Conservation (phyloP, 176 grass and related monocot species). For the Phoenix roebelenii region DNA sequence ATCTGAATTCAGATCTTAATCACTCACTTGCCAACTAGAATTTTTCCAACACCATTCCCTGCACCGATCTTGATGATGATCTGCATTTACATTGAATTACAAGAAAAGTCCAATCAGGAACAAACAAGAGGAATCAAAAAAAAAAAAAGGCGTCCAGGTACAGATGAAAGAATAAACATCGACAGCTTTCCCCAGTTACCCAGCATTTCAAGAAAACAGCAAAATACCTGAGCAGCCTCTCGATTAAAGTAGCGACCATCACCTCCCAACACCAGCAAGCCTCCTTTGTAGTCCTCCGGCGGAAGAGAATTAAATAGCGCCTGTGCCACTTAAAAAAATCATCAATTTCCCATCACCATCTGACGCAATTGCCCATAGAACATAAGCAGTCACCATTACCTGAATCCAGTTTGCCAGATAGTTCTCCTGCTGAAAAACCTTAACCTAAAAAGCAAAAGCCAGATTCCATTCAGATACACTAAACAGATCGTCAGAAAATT, state of each 20-base stretch:
- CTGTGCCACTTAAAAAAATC: conserved; percentile 28
- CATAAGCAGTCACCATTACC: conserved; percentile 26
- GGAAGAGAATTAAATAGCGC: conserved; percentile 84
- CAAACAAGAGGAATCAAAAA: neutral
- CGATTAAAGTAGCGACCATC: conserved; percentile 83
- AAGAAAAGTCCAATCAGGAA: conserved; percentile 10
- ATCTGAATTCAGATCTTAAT: neutral
- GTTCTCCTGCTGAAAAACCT: conserved; percentile 82
- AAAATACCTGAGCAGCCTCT: conserved; percentile 61
- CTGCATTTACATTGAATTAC: conserved; percentile 21
- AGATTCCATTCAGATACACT: neutral
- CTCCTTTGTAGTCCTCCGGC: conserved; percentile 59
- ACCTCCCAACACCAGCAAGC: conserved; percentile 67
- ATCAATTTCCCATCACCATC: neutral
- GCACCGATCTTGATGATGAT: conserved; percentile 85
- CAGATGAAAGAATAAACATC: neutral
- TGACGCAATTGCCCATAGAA: neutral
- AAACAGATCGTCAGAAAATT: neutral
- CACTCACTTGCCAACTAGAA: conserved; percentile 62
- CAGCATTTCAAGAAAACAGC: neutral
- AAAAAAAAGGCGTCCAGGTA: neutral
- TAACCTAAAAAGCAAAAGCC: conserved; percentile 44
- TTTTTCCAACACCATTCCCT: conserved; percentile 81
- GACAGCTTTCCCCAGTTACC: neutral
- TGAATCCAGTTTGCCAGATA: conserved; percentile 98